Base-by-base conservation (phyloP, 441 rosid genomes). In the Biscutella auriculata region DNA sequence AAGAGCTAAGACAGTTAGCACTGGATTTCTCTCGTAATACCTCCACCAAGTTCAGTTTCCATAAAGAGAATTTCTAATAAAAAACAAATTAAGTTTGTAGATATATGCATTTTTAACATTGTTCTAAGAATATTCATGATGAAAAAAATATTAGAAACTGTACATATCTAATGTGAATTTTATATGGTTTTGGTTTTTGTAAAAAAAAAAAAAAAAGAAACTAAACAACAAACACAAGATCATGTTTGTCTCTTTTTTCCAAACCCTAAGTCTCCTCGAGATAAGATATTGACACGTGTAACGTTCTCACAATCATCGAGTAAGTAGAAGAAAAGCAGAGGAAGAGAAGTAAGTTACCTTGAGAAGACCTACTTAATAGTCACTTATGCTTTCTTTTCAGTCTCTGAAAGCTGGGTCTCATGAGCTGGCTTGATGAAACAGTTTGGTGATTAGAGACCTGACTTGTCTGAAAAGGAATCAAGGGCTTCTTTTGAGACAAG, bases 351-450 rank as follows among this genome's bases (percentile, higher is more conserved):
- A 29, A 29, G 47, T 40, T 61, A 61, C 67, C 53, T 2, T 19
- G 23, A 19, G 23, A 39, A 47, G 57, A 34, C 30, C 12, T 21
- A 21, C 19, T 12, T 10, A 30, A 30, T 44, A 28, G 64, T 79
- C 62, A 81, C 35, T 47, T 79, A 23, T 53, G 75, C 68, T 82
- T 85, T 76, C 88, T 71, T 69, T 87, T 85, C 37, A 66, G 74
- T 78, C 81, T 80, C 69, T 77, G 84, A 69, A 87, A 87, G 53
- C 56, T 80, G 50, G 97, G 96, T 76, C 76, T 85, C 74, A 85
- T 79, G 42, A 82, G 77, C 79, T 82, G 84, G 74, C 78, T 91
- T 33, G 82, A 68, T 25, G 78, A 64, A 37, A 53, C 16, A 58
- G 41, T 58, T 50, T 73, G 86, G 5, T 74, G 74, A 9, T 36